Evolutionary conservation across 2,329 filamentous ascomycete genomes (phyloP).

Genomic region (Nemania serpens): DNA sequence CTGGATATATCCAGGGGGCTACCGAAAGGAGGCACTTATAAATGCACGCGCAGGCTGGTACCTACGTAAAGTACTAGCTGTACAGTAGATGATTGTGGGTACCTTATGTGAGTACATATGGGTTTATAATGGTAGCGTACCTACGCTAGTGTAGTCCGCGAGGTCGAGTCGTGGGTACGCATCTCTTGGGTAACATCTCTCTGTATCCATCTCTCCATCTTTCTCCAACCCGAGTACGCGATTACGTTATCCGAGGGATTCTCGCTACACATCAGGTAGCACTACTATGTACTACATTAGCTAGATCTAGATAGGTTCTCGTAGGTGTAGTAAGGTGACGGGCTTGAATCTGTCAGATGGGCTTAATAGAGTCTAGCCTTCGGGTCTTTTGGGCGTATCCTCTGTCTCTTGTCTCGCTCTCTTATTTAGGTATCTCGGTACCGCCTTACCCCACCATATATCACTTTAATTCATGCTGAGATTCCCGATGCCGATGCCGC

Average conservation of each 20-base stretch:
- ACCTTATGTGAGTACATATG: too few relatives aligned
- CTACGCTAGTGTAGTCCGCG: too few relatives aligned
- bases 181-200: not conserved
- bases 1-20: too few relatives aligned
- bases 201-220: not conserved
- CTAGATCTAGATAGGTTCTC: not conserved
- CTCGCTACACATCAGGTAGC: slow-evolving; percentile 18
- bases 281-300: not conserved
- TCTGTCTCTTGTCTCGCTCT: not conserved
- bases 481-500: slow-evolving; percentile 3
- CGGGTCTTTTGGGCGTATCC: not conserved
- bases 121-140: too few relatives aligned
- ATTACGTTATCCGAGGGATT: slow-evolving; percentile 12
- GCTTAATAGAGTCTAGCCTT: slow-evolving; percentile 1
- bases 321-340: slow-evolving; percentile 22
- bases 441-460: slow-evolving; percentile 2
- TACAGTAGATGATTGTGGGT: too few relatives aligned
- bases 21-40: too few relatives aligned
- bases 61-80: too few relatives aligned
- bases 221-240: too few relatives aligned
- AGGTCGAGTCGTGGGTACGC: too few relatives aligned
- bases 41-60: too few relatives aligned
- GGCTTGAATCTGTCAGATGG: slow-evolving; percentile 21
- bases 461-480: not conserved
- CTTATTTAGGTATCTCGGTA: not conserved